phyloP scores from a whole-genome alignment of 768 basidiomycete genomes.

The Ramaria sp. region DNA sequence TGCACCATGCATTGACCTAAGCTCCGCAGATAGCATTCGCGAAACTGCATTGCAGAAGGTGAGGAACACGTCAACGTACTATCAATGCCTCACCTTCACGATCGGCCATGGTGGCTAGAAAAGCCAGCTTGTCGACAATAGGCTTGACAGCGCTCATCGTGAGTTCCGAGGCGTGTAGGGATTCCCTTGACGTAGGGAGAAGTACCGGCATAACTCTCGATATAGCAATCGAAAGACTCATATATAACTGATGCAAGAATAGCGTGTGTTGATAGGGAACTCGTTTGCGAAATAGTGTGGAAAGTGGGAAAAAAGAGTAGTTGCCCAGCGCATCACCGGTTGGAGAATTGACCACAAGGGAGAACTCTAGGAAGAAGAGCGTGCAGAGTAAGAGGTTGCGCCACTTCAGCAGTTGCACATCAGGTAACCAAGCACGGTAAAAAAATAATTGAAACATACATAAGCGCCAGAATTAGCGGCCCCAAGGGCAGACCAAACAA shows the following conservation, averaged over 20 bases:
- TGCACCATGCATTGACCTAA: constrained; percentile 37
- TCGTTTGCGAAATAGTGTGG: constrained; percentile 25
- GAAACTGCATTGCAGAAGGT: constrained; percentile 27
- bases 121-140: constrained; percentile 31
- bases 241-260: constrained; percentile 67
- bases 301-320: constrained; percentile 17
- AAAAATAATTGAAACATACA: constrained; percentile 34
- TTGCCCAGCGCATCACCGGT: constrained; percentile 27
- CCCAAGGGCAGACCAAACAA: constrained; percentile 55
- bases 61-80: neutral
- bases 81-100: constrained; percentile 36
- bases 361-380: constrained; percentile 51
- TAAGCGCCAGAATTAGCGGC: constrained; percentile 50
- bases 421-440: constrained; percentile 8
- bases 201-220: constrained; percentile 61
- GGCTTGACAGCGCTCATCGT: constrained; percentile 22
- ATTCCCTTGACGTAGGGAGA: constrained; percentile 30
- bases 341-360: constrained; percentile 47
- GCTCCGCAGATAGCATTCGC: constrained; percentile 40
- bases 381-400: constrained; percentile 63
- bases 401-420: constrained; percentile 41
- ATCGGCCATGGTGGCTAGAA: constrained; percentile 35
- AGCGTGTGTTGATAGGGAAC: constrained; percentile 68
- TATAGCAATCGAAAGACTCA: constrained; percentile 64
- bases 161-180: constrained; percentile 15